Evolutionary conservation across 1,139 yeast genomes (phyloP).

Genomic region (Geotrichum australiense): DNA sequence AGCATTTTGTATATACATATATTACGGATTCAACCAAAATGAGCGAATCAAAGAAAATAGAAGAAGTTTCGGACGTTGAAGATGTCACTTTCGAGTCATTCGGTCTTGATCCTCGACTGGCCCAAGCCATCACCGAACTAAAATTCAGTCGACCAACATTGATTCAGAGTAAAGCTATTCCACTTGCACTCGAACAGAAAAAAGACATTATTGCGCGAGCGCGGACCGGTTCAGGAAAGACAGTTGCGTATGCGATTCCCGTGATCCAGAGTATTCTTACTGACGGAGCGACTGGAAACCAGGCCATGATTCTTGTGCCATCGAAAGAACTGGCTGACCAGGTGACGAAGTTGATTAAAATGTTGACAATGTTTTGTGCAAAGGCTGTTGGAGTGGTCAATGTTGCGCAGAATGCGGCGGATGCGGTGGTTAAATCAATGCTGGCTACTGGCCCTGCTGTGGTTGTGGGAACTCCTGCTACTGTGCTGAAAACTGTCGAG

Average conservation of each 20-base stretch:
- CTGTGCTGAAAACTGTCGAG: conserved; percentile 45
- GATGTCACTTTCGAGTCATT: conserved; percentile 25
- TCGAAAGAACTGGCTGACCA: conserved; percentile 82
- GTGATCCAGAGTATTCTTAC: conserved; percentile 60
- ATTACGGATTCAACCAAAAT: no score
- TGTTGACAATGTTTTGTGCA: conserved; percentile 64
- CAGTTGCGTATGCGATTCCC: conserved; percentile 78
- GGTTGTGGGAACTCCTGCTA: conserved; percentile 81
- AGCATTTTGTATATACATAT: no score
- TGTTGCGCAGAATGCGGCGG: conserved; percentile 65
- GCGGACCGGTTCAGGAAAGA: conserved; percentile 86
- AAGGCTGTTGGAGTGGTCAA: conserved; percentile 62
- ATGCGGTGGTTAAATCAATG: conserved; percentile 63
- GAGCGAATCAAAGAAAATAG: conserved; percentile 4
- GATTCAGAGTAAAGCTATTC: conserved; percentile 87
- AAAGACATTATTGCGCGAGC: conserved; percentile 86
- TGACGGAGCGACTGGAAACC: conserved; percentile 25
- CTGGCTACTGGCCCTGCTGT: conserved; percentile 69
- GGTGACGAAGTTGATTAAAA: conserved; percentile 62
- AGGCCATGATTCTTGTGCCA: conserved; percentile 67
- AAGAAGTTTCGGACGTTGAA: conserved; percentile 12
- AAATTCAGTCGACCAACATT: conserved; percentile 84
- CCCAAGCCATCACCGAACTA: conserved; percentile 67
- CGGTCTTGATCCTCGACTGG: conserved; percentile 65
- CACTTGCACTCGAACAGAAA: conserved; percentile 78